Conservation (phyloP, 805 yeast genomes). For the Hemisphaericaspora nanyangensis region DNA sequence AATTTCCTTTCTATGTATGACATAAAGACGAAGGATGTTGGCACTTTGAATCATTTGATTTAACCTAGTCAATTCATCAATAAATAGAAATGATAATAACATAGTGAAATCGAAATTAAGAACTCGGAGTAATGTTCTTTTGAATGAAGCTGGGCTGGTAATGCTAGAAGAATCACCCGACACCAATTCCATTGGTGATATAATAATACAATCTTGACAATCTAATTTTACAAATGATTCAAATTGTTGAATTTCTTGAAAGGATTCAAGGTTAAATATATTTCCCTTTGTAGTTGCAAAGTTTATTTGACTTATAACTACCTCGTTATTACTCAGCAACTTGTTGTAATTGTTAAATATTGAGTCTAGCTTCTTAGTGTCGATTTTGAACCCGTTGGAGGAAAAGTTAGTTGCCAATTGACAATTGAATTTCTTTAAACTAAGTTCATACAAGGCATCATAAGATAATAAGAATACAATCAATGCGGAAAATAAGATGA, state of each 20-base stretch:
- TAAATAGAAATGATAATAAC: slow-evolving; percentile 19
- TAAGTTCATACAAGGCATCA: slow-evolving; percentile 31
- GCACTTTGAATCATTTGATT: slow-evolving; percentile 31
- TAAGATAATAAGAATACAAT: slow-evolving; percentile 30
- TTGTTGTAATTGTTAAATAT: too few species aligned
- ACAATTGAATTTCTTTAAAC: slow-evolving; percentile 23
- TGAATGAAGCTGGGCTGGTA: background rate
- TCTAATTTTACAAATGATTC: background rate
- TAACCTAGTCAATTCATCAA: slow-evolving; percentile 19
- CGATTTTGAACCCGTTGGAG: slow-evolving; percentile 1
- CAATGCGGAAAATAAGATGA: slow-evolving; percentile 29
- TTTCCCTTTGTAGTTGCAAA: background rate
- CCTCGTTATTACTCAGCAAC: background rate
- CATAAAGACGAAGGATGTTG: slow-evolving; percentile 16
- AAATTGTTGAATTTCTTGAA: background rate
- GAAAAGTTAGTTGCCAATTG: slow-evolving; percentile 12
- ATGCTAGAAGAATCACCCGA: background rate
- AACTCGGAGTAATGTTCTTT: slow-evolving; percentile 7
- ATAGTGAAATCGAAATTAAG: slow-evolving; percentile 24
- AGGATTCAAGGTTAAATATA: background rate
- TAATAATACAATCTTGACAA: background rate
- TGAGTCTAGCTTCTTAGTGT: background rate
- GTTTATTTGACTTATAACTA: background rate
- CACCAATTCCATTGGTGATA: background rate
- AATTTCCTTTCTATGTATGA: slow-evolving; percentile 14